Percentiles rank a stretch among this genome's conserved stretches.
Evolutionary conservation across 2,329 filamentous ascomycete genomes (phyloP).

Genomic region (Colletotrichum camelliae): DNA sequence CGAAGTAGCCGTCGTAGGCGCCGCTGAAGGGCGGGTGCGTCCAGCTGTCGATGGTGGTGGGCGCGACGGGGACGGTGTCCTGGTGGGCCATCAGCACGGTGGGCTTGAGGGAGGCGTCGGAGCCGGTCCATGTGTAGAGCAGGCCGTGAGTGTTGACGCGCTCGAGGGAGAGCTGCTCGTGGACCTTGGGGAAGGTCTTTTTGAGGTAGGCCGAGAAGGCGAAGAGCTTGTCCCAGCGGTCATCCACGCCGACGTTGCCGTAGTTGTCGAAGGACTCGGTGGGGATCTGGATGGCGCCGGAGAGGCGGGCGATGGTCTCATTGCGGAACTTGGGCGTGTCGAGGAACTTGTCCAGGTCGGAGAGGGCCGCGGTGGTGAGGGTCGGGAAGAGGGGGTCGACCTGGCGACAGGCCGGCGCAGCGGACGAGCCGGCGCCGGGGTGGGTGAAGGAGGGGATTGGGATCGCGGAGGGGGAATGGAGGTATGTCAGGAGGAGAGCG

Average conservation of each 20-base stretch:
- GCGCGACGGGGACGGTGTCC: slow-evolving; percentile 66
- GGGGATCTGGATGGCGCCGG: slow-evolving; percentile 56
- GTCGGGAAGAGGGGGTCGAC: slow-evolving; percentile 36
- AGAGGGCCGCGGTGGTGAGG: slow-evolving; percentile 28
- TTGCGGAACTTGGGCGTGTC: slow-evolving; percentile 35
- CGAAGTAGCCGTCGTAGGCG: slow-evolving; percentile 58
- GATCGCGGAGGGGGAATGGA: slow-evolving; percentile 6
- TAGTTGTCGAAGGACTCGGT: slow-evolving; percentile 62
- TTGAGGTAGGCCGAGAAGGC: slow-evolving; percentile 56
- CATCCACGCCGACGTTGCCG: slow-evolving; percentile 57
- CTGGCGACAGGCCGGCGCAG: slow-evolving; percentile 33
- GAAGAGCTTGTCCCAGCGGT: slow-evolving; percentile 63
- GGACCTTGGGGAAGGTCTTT: slow-evolving; percentile 56
- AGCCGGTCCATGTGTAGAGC: slow-evolving; percentile 62
- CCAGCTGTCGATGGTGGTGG: slow-evolving; percentile 57
- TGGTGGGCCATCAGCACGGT: slow-evolving; percentile 68
- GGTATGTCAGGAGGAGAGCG: slow-evolving; percentile 11
- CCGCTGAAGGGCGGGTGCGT: slow-evolving; percentile 66
- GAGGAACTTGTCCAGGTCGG: slow-evolving; percentile 36
- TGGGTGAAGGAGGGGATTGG: not conserved
- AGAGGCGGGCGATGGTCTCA: slow-evolving; percentile 38
- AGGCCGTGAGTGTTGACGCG: slow-evolving; percentile 65
- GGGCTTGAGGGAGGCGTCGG: slow-evolving; percentile 54
- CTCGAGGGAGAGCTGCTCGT: slow-evolving; percentile 51
- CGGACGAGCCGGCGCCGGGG: not conserved